A percentile compares a stretch with the other conserved stretches of the same genome.
These are phyloP conservation scores for Pseudocercospora fuligena DNA, from an alignment of 2,329 filamentous ascomycete genomes.

Conservation along the genomic window DNA sequence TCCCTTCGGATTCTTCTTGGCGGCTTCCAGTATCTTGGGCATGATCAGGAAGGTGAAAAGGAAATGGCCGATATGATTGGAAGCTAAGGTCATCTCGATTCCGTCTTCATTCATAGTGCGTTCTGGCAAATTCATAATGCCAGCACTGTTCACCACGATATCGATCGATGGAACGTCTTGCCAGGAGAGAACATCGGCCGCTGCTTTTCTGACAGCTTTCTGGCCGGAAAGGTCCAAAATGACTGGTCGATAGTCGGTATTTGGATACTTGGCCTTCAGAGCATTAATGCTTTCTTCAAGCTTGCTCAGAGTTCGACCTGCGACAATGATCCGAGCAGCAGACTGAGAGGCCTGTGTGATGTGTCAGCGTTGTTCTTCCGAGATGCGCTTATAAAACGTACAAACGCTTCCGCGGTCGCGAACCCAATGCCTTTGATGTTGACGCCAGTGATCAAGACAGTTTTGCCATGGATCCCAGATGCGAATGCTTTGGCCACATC, in stretches of 20 bases:
- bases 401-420: slow-evolving; percentile 44
- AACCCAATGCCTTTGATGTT: slow-evolving; percentile 45
- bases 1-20: slow-evolving; percentile 21
- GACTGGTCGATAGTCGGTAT: slow-evolving; percentile 41
- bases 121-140: slow-evolving; percentile 47
- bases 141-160: slow-evolving; percentile 55
- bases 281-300: slow-evolving; percentile 37
- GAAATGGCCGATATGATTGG: slow-evolving; percentile 8
- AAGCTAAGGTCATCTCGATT: slow-evolving; percentile 11
- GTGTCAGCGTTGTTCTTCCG: neutral
- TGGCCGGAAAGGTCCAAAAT: slow-evolving; percentile 48
- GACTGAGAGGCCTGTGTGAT: neutral
- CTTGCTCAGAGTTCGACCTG: slow-evolving; percentile 42
- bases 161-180: slow-evolving; percentile 44
- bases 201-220: slow-evolving; percentile 45
- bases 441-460: slow-evolving; percentile 41
- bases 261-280: slow-evolving; percentile 39
- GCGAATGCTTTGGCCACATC: slow-evolving; percentile 48
- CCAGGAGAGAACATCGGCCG: slow-evolving; percentile 42
- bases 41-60: slow-evolving; percentile 8
- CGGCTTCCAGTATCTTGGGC: slow-evolving; percentile 11
- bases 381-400: slow-evolving; percentile 27
- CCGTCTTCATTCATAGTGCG: slow-evolving; percentile 46
- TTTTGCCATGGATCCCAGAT: slow-evolving; percentile 44
- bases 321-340: slow-evolving; percentile 45